A percentile compares a stretch with the other conserved stretches of the same genome.
These are phyloP conservation scores for Venturia effusa DNA, from an alignment of 2,329 filamentous ascomycete species.

Conservation along the genomic window DNA sequence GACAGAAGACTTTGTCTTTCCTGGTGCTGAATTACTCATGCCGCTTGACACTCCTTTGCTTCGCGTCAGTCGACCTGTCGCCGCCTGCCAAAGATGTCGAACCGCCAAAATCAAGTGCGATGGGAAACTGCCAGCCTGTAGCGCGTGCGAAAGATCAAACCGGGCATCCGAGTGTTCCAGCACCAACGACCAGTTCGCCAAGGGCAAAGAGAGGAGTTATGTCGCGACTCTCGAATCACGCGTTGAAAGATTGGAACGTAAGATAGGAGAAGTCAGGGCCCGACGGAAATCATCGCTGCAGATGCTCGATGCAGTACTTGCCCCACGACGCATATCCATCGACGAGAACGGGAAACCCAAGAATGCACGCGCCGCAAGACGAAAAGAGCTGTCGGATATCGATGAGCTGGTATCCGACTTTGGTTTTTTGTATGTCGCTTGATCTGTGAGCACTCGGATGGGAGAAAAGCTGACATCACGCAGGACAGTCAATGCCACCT, in stretches of 20 bases:
- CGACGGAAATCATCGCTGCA: conserved; percentile 58
- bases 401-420: conserved; percentile 91
- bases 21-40: conserved; percentile 24
- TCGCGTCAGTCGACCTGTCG: conserved; percentile 67
- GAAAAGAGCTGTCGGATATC: conserved; percentile 70
- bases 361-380: conserved; percentile 33
- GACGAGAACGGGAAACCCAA: conserved; percentile 20
- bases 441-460: neutral
- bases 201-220: conserved; percentile 93
- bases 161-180: conserved; percentile 81
- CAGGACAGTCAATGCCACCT: conserved; percentile 88
- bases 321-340: conserved; percentile 23
- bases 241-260: conserved; percentile 77
- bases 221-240: conserved; percentile 88
- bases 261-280: conserved; percentile 54
- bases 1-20: conserved; percentile 14
- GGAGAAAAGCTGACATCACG: neutral
- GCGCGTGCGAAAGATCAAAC: conserved; percentile 86
- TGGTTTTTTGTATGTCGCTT: conserved; percentile 61
- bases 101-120: conserved; percentile 97
- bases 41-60: conserved; percentile 48
- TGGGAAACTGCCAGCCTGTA: conserved; percentile 89
- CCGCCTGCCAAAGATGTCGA: conserved; percentile 73
- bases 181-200: conserved; percentile 89
- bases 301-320: conserved; percentile 47